phyloP scores from a whole-genome alignment of 495 filamentous ascomycete species.

The Aspergillus avenaceus region DNA sequence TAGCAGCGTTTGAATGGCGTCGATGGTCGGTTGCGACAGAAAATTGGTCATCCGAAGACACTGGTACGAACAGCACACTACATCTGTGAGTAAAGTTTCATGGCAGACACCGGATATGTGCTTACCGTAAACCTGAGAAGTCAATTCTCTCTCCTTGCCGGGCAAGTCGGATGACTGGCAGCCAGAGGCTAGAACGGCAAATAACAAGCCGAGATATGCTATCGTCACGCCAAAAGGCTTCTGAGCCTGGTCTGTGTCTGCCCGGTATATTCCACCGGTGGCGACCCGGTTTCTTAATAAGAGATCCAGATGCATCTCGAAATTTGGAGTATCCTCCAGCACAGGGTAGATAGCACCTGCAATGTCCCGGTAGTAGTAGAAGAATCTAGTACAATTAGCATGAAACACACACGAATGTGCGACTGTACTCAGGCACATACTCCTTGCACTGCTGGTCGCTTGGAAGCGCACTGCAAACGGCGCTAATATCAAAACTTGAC shows the following conservation, averaged over 20 bases:
- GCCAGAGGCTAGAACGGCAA: conserved; percentile 74
- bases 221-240: conserved; percentile 57
- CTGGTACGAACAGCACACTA: conserved; percentile 60
- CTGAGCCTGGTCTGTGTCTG: conserved; percentile 31
- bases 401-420: neutral
- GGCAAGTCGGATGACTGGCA: conserved; percentile 75
- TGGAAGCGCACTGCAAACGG: conserved; percentile 68
- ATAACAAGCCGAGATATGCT: conserved; percentile 65
- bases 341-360: conserved; percentile 82
- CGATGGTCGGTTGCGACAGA: conserved; percentile 53
- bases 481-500: conserved; percentile 65
- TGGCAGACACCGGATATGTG: neutral
- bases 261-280: conserved; percentile 39
- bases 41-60: conserved; percentile 62
- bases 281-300: conserved; percentile 61
- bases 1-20: conserved; percentile 54
- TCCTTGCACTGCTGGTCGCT: conserved; percentile 59
- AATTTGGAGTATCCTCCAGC: conserved; percentile 64
- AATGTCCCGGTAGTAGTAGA: conserved; percentile 73
- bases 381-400: conserved; percentile 47
- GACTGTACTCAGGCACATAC: conserved; percentile 39
- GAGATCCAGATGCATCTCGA: conserved; percentile 65
- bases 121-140: conserved; percentile 56
- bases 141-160: conserved; percentile 52
- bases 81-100: conserved; percentile 1